Conservation (phyloP, 2,329 filamentous ascomycete genomes). For the Cercospora nicotianae region DNA sequence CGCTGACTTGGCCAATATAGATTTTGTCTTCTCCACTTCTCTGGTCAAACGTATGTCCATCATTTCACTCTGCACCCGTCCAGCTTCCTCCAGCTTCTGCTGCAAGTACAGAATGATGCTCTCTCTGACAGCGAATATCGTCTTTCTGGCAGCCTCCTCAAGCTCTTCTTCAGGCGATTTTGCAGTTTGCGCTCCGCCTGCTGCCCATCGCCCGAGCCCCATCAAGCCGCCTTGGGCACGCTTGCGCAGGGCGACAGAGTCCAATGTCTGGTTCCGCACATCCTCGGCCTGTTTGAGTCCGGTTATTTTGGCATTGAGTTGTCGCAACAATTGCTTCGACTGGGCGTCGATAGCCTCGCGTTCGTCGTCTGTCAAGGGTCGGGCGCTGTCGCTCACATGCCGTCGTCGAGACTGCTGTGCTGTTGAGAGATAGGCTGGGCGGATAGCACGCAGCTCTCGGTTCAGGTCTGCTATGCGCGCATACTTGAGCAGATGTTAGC, state of each 20-base stretch:
- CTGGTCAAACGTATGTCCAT: conserved; percentile 85
- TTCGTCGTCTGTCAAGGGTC: conserved; percentile 73
- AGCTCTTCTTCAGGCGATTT: conserved; percentile 66
- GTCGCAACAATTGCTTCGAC: conserved; percentile 79
- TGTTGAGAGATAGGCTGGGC: conserved; percentile 87
- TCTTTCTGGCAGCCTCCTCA: conserved; percentile 70
- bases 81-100: conserved; percentile 71
- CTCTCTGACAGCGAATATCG: conserved; percentile 71
- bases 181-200: conserved; percentile 50
- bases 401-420: conserved; percentile 59
- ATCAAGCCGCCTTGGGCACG: conserved; percentile 63
- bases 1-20: conserved; percentile 67
- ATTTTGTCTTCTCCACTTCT: conserved; percentile 86
- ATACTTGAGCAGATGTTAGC: conserved; percentile 60
- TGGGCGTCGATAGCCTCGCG: conserved; percentile 85
- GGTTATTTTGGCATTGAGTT: conserved; percentile 78
- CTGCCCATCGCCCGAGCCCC: conserved; percentile 68
- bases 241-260: conserved; percentile 70
- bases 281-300: conserved; percentile 79
- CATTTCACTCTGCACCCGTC: conserved; percentile 80
- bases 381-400: conserved; percentile 42
- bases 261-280: conserved; percentile 73
- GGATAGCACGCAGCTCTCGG: conserved; percentile 75
- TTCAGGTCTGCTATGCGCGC: conserved; percentile 79
- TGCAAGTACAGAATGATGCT: conserved; percentile 81